phyloP scores from a whole-genome alignment of 352 stramenopile genomes.

The Peronosclerospora sorghi region DNA sequence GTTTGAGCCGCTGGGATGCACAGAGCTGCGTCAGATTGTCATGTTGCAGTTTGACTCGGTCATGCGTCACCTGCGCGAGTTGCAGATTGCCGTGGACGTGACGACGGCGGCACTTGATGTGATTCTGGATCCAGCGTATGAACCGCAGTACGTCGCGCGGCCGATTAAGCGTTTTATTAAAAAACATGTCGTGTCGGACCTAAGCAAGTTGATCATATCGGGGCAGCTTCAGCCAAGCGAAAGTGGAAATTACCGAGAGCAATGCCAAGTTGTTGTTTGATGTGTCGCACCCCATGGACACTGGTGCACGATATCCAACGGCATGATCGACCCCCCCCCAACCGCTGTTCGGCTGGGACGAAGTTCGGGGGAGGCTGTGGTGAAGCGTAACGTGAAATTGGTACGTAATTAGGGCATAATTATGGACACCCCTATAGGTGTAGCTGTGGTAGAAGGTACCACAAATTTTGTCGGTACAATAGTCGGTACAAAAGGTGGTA shows the following conservation, averaged over 20 bases:
- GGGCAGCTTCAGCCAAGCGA: slow-evolving; percentile 44
- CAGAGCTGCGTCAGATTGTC: slow-evolving; percentile 88
- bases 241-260: slow-evolving; percentile 45
- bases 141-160: slow-evolving; percentile 89
- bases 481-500: no score
- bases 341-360: no score
- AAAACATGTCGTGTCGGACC: slow-evolving; percentile 87
- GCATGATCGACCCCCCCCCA: no score
- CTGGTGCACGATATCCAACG: no score
- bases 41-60: slow-evolving; percentile 87
- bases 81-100: slow-evolving; percentile 56
- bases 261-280: slow-evolving; percentile 41
- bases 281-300: slow-evolving; percentile 31
- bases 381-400: no score
- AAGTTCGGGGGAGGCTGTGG: no score
- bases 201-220: slow-evolving; percentile 62
- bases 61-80: slow-evolving; percentile 59
- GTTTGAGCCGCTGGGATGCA: slow-evolving; percentile 88
- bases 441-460: no score
- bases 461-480: no score
- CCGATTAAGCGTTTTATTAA: slow-evolving; percentile 95
- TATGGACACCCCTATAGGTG: no score
- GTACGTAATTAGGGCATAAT: no score
- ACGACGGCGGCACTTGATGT: slow-evolving; percentile 78
- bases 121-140: slow-evolving; percentile 88